Percentiles rank a stretch among this genome's conserved stretches.
These are phyloP conservation scores for Eimeria necatrix DNA, from an alignment of 169 alveolate species.

Conservation along the genomic window DNA sequence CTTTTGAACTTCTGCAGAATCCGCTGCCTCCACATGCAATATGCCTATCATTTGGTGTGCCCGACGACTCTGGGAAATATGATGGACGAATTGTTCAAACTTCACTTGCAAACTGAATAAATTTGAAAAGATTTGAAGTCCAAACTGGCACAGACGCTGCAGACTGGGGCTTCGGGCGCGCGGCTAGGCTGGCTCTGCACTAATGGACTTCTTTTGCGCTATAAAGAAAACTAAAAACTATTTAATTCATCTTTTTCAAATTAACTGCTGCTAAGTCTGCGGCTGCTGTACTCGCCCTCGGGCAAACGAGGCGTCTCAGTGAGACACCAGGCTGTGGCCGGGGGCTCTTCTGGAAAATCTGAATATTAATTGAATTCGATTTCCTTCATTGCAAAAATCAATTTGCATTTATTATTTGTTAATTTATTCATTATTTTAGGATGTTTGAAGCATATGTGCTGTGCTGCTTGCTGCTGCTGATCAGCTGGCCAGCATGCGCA, in stretches of 20 bases:
- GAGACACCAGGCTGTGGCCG: no score
- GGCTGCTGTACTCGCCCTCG: no score
- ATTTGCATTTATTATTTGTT: no score
- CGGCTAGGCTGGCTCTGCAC: neutral
- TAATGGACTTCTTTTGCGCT: neutral
- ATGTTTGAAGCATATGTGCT: no score
- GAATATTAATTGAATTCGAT: no score
- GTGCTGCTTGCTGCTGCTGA: no score
- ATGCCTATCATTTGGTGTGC: conserved; percentile 77
- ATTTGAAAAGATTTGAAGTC: neutral
- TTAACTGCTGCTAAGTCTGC: neutral
- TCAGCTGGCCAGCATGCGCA: no score
- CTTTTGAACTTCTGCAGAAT: conserved; percentile 37
- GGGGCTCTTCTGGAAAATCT: no score
- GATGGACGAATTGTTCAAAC: neutral
- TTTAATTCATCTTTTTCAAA: neutral
- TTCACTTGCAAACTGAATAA: neutral
- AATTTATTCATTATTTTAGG: no score
- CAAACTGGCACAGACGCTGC: neutral
- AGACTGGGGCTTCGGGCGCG: neutral
- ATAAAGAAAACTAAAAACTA: no score
- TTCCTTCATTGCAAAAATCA: no score
- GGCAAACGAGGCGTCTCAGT: no score
- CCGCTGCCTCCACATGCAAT: conserved; percentile 82
- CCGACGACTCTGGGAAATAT: conserved; percentile 69